Conservation (phyloP, 2,329 filamentous ascomycete genomes). For the Neurospora crassa region DNA sequence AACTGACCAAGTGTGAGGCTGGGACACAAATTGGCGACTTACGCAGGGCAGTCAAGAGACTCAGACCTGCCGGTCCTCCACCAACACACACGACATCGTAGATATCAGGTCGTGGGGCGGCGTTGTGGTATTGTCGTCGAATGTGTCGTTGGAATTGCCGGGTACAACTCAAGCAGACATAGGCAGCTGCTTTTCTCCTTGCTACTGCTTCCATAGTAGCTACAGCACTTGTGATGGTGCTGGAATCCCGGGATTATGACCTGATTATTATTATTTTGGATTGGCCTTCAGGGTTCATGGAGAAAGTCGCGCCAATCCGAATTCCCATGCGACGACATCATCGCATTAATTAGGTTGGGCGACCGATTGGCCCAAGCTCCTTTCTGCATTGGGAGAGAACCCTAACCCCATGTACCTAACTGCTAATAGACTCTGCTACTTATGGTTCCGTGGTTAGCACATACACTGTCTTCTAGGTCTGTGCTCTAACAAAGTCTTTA, state of each 20-base stretch:
- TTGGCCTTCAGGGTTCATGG: background rate
- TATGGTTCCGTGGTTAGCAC: no score
- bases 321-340: background rate
- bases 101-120: constrained; percentile 50
- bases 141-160: constrained; percentile 27
- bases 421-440: no score
- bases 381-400: background rate
- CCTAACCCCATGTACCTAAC: background rate
- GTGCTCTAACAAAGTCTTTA: no score
- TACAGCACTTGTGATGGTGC: background rate
- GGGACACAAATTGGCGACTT: constrained; percentile 23
- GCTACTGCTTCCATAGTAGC: constrained; percentile 17
- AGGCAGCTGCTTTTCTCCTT: constrained; percentile 21
- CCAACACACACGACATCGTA: constrained; percentile 92
- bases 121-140: constrained; percentile 33
- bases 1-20: background rate
- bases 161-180: constrained; percentile 39
- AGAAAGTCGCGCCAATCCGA: background rate
- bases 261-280: background rate
- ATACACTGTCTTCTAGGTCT: no score
- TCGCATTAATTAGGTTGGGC: background rate
- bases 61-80: constrained; percentile 81
- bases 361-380: background rate
- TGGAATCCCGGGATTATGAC: background rate
- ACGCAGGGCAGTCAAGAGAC: constrained; percentile 70